Evolutionary conservation across 345 rosid species (phyloP).

Genomic region (Sisymbrium altissimum): DNA sequence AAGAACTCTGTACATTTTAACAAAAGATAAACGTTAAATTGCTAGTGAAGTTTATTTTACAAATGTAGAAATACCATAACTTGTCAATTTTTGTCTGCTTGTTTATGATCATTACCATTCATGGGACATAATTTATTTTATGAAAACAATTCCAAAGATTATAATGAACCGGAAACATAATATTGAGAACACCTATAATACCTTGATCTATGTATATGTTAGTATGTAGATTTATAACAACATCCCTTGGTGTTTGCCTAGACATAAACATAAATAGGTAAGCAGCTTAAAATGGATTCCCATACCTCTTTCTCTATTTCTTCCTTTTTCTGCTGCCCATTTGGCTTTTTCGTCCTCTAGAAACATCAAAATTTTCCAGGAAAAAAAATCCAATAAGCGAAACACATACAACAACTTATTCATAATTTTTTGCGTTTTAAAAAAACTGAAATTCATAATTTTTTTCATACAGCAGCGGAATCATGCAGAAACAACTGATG

Average conservation of each 20-base stretch:
- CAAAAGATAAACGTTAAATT: not conserved
- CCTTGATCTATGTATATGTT: not conserved
- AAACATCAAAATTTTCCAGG: not conserved
- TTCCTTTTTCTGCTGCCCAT: conserved; percentile 66
- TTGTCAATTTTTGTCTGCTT: not conserved
- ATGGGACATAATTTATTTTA: not conserved
- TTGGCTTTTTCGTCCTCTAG: conserved; percentile 66
- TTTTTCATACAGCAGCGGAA: not conserved
- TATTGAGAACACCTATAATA: not conserved
- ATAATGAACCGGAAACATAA: not conserved
- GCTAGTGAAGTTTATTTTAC: not conserved
- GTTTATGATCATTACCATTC: not conserved
- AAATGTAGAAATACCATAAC: not conserved
- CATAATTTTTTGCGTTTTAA: not conserved
- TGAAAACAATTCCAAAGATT: not conserved
- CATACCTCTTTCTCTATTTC: conserved; percentile 86
- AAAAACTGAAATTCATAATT: not conserved
- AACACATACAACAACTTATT: not conserved
- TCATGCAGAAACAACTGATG: not conserved
- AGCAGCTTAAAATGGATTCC: conserved; percentile 16
- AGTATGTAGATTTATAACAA: conserved; percentile 1
- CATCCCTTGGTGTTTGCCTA: conserved; percentile 29
- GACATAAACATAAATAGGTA: conserved; percentile 11
- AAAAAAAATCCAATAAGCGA: not conserved
- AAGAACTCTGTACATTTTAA: not conserved